Conservation (phyloP, 129 eudicot genomes). For the Escallonia herrerae region DNA sequence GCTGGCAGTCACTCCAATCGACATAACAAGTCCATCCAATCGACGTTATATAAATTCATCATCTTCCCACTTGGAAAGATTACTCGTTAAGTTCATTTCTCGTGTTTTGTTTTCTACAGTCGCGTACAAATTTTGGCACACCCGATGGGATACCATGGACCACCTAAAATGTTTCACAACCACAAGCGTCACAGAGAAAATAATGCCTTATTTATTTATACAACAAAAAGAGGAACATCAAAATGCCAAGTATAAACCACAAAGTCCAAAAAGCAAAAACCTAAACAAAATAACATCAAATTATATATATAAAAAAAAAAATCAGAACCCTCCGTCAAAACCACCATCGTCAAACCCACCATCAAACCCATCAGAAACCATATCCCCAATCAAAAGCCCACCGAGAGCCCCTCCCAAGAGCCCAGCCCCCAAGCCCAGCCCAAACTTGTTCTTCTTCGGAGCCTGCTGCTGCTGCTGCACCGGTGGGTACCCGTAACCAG, state of each 20-base stretch:
- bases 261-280: background rate
- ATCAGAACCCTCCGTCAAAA: constrained; percentile 9
- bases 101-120: no score
- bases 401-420: constrained; percentile 54
- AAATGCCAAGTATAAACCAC: background rate
- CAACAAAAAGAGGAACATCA: no score
- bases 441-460: constrained; percentile 22
- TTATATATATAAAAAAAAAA: background rate
- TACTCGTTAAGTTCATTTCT: no score
- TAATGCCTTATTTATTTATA: no score
- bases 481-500: constrained; percentile 20
- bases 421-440: constrained; percentile 51
- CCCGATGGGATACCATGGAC: no score
- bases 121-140: no score
- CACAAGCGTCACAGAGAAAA: no score
- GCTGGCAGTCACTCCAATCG: no score
- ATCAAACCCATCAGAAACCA: constrained; percentile 27
- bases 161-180: no score
- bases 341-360: constrained; percentile 18
- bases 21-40: no score
- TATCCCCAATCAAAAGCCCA: constrained; percentile 44
- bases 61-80: no score
- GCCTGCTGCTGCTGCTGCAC: constrained; percentile 7
- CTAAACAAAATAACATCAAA: background rate
- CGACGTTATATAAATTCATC: no score